Evolutionary conservation across 2,329 filamentous ascomycete genomes (phyloP), one percentile per base, ranked within the genome.

Genomic region (Fusarium piperis): DNA sequence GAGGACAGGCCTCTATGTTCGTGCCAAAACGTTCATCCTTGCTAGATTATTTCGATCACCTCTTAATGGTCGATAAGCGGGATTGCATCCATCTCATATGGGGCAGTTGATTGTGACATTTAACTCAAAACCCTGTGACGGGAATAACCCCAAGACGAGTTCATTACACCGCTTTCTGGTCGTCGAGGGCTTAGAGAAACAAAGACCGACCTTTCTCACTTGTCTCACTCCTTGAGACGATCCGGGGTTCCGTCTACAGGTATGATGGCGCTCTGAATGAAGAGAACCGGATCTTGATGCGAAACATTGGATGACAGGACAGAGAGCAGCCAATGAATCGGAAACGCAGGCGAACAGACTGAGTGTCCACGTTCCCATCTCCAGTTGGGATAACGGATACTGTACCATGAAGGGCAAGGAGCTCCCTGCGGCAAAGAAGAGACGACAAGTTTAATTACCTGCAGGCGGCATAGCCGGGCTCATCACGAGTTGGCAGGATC

Each of bases 31-130:
- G 60, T 62, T 26, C 5, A 70, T 52, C 56, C 33, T 51, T 65
- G 56, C 15, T 41, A 18, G 26, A 18, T 53, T 41, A 41, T 57
- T 56, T 52, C 36, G 67, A 68, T 68, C 65, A 13, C 9, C 26
- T 35, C 28, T n/a, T 20, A 18, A 28, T 39, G 48, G 33, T 38
- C 62, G 68, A 71, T 69, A 71, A 71, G 68, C 68, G 68, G 69
- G 48, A 53, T 64, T 39, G 30, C 26, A 20, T 56, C 28, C 26
- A 35, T 56, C 26, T 32, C 38, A 26, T 55, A 51, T 67, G 35
- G 30, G 46, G 39, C 16, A 28, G 30, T 57, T 68, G 41, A 65
- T 65, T 60, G 56, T 67, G 28, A 53, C 23, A n/a, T 36, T 18
- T 32, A 23, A 20, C 26, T 36, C 15, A 30, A 30, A n/a, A n/a